Percentiles rank a stretch among this genome's conserved stretches.
Conservation (phyloP, 1,284 basidiomycete species). For the Heliocybe sulcata region DNA sequence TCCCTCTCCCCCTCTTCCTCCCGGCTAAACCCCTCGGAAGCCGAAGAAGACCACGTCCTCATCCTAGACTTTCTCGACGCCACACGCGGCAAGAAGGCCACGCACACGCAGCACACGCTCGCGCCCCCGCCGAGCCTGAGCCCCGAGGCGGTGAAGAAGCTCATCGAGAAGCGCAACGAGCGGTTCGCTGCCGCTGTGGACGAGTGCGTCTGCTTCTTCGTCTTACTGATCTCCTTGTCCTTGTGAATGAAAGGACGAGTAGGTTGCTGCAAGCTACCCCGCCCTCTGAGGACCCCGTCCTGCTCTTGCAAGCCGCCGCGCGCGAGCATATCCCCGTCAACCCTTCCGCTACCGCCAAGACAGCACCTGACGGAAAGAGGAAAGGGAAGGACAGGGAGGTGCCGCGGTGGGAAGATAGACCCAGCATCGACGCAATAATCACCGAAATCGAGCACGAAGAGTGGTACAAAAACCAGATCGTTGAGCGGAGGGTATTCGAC, state of each 20-base stretch:
- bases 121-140: conserved; percentile 43
- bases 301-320: conserved; percentile 58
- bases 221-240: neutral
- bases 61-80: conserved; percentile 70
- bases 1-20: conserved; percentile 8
- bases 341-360: conserved; percentile 25
- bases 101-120: conserved; percentile 24
- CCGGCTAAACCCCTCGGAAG: conserved; percentile 15
- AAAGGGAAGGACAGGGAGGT: conserved; percentile 21
- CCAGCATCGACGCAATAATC: conserved; percentile 52
- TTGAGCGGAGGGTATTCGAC: conserved; percentile 44
- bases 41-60: conserved; percentile 57
- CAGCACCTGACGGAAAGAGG: conserved; percentile 11
- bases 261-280: conserved; percentile 60
- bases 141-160: conserved; percentile 54
- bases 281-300: conserved; percentile 49
- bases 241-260: neutral
- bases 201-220: conserved; percentile 39
- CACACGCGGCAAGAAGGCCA: conserved; percentile 32
- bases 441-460: conserved; percentile 46
- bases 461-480: conserved; percentile 69
- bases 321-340: conserved; percentile 65
- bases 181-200: conserved; percentile 64
- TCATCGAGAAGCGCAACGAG: conserved; percentile 69
- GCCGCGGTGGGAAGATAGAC: conserved; percentile 44